phyloP scores from a whole-genome alignment of 2,329 filamentous ascomycete genomes.

The Didymella segeticola region DNA sequence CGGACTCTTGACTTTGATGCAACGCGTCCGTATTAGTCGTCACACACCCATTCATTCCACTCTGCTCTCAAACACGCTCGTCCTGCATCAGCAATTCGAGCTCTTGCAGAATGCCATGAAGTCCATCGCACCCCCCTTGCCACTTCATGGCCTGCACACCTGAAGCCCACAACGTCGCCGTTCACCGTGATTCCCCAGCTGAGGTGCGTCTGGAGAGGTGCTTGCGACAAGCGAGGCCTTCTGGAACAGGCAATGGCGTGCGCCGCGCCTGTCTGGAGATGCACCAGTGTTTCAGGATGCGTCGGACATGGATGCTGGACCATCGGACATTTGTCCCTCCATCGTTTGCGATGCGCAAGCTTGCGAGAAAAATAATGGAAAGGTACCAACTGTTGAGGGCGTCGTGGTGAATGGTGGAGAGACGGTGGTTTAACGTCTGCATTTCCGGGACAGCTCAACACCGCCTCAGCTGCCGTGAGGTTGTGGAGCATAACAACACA shows the following conservation, averaged over 20 bases:
- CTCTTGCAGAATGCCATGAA: background rate
- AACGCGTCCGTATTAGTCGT: slow-evolving; percentile 5
- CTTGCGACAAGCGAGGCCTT: slow-evolving; percentile 11
- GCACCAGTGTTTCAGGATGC: slow-evolving; percentile 19
- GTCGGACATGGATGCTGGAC: slow-evolving; percentile 4
- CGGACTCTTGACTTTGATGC: background rate
- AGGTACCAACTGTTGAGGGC: background rate
- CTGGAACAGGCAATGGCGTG: slow-evolving; percentile 11
- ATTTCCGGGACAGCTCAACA: background rate
- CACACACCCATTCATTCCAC: slow-evolving; percentile 13
- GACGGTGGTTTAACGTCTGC: background rate
- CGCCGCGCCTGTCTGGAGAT: slow-evolving; percentile 7
- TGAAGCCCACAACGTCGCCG: slow-evolving; percentile 17
- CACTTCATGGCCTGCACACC: background rate
- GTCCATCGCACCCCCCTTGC: background rate
- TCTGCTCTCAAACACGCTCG: slow-evolving; percentile 8
- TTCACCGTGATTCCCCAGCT: slow-evolving; percentile 4
- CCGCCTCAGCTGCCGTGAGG: background rate
- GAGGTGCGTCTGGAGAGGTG: slow-evolving; percentile 4
- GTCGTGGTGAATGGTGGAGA: background rate
- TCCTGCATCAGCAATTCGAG: slow-evolving; percentile 1
- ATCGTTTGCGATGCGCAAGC: background rate
- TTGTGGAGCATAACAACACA: slow-evolving; percentile 4
- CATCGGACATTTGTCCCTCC: background rate
- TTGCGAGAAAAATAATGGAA: background rate